A percentile compares a stretch with the other conserved stretches of the same genome.
Evolutionary conservation across 352 stramenopile species (phyloP).

Genomic region (Vaucheria bursata): DNA sequence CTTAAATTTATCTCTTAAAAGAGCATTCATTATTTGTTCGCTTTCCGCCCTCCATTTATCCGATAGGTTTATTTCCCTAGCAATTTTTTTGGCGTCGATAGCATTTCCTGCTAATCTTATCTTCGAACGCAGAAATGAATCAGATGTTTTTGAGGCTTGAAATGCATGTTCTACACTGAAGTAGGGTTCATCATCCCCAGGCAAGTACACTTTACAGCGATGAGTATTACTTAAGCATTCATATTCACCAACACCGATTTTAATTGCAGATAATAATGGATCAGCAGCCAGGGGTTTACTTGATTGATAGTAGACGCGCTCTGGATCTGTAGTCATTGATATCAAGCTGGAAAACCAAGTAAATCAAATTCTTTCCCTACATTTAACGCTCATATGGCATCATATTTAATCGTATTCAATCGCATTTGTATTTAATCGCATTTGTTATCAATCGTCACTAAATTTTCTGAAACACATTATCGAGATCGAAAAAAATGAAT

Average conservation of each 20-base stretch:
- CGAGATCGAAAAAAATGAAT: too few species aligned
- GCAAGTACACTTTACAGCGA: conserved; percentile 19
- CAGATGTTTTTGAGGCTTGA: conserved; percentile 40
- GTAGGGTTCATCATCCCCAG: conserved; percentile 28
- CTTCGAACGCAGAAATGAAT: conserved; percentile 13
- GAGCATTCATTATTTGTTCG: conserved; percentile 42
- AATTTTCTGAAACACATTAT: too few species aligned
- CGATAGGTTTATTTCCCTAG: conserved; percentile 24
- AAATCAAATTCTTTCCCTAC: too few species aligned
- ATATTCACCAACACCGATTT: conserved; percentile 24
- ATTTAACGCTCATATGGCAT: too few species aligned
- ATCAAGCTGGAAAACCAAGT: too few species aligned
- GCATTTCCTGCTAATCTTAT: conserved; percentile 35
- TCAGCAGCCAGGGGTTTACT: neutral
- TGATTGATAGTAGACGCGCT: neutral
- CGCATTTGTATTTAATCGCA: too few species aligned
- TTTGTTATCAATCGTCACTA: too few species aligned
- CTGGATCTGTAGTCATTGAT: neutral
- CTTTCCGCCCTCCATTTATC: conserved; percentile 22
- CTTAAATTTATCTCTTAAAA: conserved; percentile 46
- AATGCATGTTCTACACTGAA: conserved; percentile 42
- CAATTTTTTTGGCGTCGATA: conserved; percentile 41
- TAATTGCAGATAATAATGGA: neutral
- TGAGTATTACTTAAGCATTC: conserved; percentile 37
- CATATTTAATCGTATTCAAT: too few species aligned